These are phyloP conservation scores for Yarrowia porcina DNA, from an alignment of 805 yeast genomes.

Conservation along the genomic window DNA sequence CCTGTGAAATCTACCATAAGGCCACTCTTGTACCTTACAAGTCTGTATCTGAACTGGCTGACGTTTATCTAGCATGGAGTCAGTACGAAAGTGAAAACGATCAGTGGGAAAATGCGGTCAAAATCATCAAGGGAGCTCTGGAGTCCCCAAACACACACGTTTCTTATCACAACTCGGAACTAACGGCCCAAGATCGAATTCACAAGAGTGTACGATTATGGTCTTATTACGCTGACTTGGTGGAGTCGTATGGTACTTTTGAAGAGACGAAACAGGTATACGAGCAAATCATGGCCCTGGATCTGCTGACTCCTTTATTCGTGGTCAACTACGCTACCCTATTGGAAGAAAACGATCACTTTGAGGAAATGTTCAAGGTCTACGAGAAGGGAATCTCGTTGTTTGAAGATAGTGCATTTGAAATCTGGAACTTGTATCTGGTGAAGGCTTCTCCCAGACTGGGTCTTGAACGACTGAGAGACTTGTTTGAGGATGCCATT, in stretches of 20 bases:
- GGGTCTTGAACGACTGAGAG: constrained; percentile 58
- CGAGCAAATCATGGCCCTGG: constrained; percentile 53
- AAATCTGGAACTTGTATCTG: constrained; percentile 70
- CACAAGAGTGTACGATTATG: constrained; percentile 65
- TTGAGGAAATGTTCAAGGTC: constrained; percentile 52
- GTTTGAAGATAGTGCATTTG: constrained; percentile 58
- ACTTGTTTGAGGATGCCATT: constrained; percentile 68
- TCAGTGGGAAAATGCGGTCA: constrained; percentile 46
- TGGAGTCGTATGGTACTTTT: constrained; percentile 43
- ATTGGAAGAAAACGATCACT: constrained; percentile 47
- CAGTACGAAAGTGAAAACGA: constrained; percentile 56
- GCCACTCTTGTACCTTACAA: constrained; percentile 69
- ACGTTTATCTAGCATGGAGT: constrained; percentile 73
- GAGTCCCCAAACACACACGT: constrained; percentile 39
- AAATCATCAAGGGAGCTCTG: constrained; percentile 44
- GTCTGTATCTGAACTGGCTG: constrained; percentile 59
- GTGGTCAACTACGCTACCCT: constrained; percentile 65
- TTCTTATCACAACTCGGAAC: constrained; percentile 33
- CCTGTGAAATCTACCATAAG: constrained; percentile 58
- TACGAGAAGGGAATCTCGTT: constrained; percentile 66
- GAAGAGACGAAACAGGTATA: constrained; percentile 45
- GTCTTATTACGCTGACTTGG: constrained; percentile 67
- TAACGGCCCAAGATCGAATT: constrained; percentile 51
- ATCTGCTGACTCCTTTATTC: constrained; percentile 65
- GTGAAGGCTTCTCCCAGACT: constrained; percentile 44